A percentile compares a stretch with the other conserved stretches of the same genome.
These are phyloP conservation scores for Botrytis deweyae DNA, from an alignment of 2,329 filamentous ascomycete genomes.

Conservation along the genomic window DNA sequence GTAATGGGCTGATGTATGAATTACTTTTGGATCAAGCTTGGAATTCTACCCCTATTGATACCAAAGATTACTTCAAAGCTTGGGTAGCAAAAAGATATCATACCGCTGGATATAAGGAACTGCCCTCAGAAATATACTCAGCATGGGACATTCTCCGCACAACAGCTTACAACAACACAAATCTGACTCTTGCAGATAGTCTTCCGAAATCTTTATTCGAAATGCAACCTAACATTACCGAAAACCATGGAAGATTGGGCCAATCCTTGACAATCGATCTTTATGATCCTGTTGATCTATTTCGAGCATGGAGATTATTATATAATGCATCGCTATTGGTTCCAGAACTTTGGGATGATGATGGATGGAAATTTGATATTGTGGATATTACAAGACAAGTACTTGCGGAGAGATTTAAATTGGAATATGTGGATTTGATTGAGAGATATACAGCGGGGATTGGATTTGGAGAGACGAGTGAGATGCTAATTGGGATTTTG, in stretches of 20 bases:
- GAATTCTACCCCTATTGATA: slow-evolving; percentile 46
- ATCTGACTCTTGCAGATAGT: background rate
- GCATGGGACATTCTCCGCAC: slow-evolving; percentile 49
- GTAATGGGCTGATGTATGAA: slow-evolving; percentile 54
- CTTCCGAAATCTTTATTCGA: background rate
- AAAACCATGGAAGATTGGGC: background rate
- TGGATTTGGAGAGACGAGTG: background rate
- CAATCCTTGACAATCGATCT: background rate
- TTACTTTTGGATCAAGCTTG: slow-evolving; percentile 53
- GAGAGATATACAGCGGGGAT: background rate
- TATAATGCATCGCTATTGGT: background rate
- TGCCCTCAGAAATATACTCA: slow-evolving; percentile 42
- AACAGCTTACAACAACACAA: slow-evolving; percentile 5
- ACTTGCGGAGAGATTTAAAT: background rate
- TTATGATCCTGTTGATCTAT: background rate
- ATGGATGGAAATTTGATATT: slow-evolving; percentile 4
- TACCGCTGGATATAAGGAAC: slow-evolving; percentile 20
- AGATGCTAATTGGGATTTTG: background rate
- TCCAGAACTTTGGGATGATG: background rate
- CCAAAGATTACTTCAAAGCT: slow-evolving; percentile 45
- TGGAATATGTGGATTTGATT: background rate
- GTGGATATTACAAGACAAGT: slow-evolving; percentile 7
- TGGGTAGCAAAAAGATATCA: slow-evolving; percentile 48
- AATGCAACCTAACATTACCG: background rate
- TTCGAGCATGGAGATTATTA: background rate